Evolutionary conservation across 2,329 filamentous ascomycete genomes (phyloP).

Genomic region (Blastomyces gilchristii): DNA sequence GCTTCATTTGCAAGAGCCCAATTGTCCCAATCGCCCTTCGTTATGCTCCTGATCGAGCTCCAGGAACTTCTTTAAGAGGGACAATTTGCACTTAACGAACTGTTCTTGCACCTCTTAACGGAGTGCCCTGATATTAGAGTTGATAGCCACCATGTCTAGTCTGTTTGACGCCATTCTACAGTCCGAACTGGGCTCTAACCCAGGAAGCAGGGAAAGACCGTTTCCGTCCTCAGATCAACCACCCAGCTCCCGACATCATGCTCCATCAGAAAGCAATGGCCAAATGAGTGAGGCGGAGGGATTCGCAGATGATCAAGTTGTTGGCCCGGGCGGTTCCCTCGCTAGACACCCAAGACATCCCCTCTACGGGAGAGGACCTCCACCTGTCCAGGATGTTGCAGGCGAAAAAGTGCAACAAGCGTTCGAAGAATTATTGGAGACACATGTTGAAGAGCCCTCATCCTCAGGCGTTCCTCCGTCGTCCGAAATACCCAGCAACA

Average conservation of each 20-base stretch:
- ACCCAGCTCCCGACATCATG: slow-evolving; percentile 44
- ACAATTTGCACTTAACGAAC: neutral
- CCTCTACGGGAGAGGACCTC: slow-evolving; percentile 42
- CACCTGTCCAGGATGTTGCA: slow-evolving; percentile 49
- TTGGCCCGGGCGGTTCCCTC: slow-evolving; percentile 44
- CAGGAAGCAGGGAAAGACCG: slow-evolving; percentile 22
- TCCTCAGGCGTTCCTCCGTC: slow-evolving; percentile 45
- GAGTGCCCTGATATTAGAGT: neutral
- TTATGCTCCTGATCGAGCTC: neutral
- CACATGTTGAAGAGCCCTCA: slow-evolving; percentile 47
- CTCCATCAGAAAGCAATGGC: slow-evolving; percentile 41
- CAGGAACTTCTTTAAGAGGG: neutral
- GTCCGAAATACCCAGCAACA: slow-evolving; percentile 47
- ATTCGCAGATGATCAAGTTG: slow-evolving; percentile 53
- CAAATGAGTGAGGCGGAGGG: slow-evolving; percentile 48
- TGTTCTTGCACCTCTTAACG: neutral
- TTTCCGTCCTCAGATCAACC: slow-evolving; percentile 31
- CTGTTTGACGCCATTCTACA: slow-evolving; percentile 34
- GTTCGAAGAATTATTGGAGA: slow-evolving; percentile 55
- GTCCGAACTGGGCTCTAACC: slow-evolving; percentile 31
- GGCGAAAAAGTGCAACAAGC: slow-evolving; percentile 53
- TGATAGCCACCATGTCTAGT: slow-evolving; percentile 28
- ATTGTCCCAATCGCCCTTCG: slow-evolving; percentile 17
- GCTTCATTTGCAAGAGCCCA: slow-evolving; percentile 9
- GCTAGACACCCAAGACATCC: slow-evolving; percentile 41